Base-by-base conservation (phyloP, 2,329 filamentous ascomycete genomes). In the Macrophomina phaseolina region DNA sequence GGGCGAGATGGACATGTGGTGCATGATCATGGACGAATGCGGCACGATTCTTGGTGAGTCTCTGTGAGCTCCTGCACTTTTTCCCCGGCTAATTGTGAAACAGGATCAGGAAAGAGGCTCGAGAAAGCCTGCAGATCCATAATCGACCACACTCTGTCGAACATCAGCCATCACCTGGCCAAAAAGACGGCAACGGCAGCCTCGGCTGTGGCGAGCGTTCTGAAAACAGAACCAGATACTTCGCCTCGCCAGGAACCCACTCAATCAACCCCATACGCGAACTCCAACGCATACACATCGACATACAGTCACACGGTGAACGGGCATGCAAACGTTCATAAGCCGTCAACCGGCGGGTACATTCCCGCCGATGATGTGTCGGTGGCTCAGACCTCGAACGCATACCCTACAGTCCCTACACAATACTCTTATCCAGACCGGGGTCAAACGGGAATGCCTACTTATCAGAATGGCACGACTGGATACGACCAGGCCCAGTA, bases 1-100 rank as follows among this genome's bases (percentile, higher is more conserved):
- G 68, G 78, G 81, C 8, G 90, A 93, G 64, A 93, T 93, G 89
- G 83, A 86, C 38, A 78, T 82, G 28, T 94, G 91, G 89, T 80
- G 92, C 56, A 82, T 83, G 40, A 85, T 94, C 49, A 84, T 94
- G 69, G 84, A 84, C 34, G 89, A 92, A 67, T 87, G 89, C 56
- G 87, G 89, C 23, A 80, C 81, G 46, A 79, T 92, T n/a, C 78
- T 92, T 49, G 90, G 90, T 91, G 81, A 77, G 84, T 81, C 16
- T 32, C 16, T 16, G 12, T 23, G 6, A 8, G 14, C 11, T 5
- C 8, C 18, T 6, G 9, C 28, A 7, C 6, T 36, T 14, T 49
- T 23, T n/a, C 49, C 1, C 1, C 18, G 48, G 45, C 66, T 68
- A 53, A 68, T 11, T 14, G 53, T 62, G 66, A 5, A 28, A 67